phyloP scores from a whole-genome alignment of 352 stramenopile genomes.

The Phytophthora colocasiae region DNA sequence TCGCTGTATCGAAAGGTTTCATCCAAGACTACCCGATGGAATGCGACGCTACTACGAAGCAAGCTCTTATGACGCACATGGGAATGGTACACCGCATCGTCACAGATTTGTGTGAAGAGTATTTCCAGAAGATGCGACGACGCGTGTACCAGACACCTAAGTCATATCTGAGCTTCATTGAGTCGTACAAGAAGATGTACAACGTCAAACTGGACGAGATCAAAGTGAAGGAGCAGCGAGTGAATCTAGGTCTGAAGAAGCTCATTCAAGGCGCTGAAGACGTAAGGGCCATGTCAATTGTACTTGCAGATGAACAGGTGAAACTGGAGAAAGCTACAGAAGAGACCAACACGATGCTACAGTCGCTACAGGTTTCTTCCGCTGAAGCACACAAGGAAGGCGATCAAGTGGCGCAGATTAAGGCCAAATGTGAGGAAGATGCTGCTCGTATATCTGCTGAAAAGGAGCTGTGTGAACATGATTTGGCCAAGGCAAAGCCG shows the following conservation, averaged over 20 bases:
- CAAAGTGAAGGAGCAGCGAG: slow-evolving; percentile 96
- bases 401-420: slow-evolving; percentile 97
- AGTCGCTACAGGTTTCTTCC: slow-evolving; percentile 95
- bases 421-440: slow-evolving; percentile 97
- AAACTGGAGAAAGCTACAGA: slow-evolving; percentile 97
- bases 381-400: slow-evolving; percentile 97
- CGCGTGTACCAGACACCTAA: slow-evolving; percentile 99
- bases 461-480: slow-evolving; percentile 95
- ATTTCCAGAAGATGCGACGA: slow-evolving; percentile 98
- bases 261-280: slow-evolving; percentile 97
- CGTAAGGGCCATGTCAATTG: slow-evolving; percentile 97
- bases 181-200: slow-evolving; percentile 99
- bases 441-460: slow-evolving; percentile 94
- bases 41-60: slow-evolving; percentile 86
- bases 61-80: slow-evolving; percentile 97
- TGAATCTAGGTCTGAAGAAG: slow-evolving; percentile 98
- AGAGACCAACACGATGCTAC: slow-evolving; percentile 98
- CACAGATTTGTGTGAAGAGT: slow-evolving; percentile 97
- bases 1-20: slow-evolving; percentile 96
- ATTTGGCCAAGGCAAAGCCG: slow-evolving; percentile 98
- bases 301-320: slow-evolving; percentile 96
- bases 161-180: slow-evolving; percentile 98
- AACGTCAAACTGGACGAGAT: slow-evolving; percentile 93
- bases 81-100: slow-evolving; percentile 98
- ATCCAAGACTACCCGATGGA: slow-evolving; percentile 97